Evolutionary conservation across 495 filamentous ascomycete species (phyloP).

Genomic region (Annulohypoxylon bovei): DNA sequence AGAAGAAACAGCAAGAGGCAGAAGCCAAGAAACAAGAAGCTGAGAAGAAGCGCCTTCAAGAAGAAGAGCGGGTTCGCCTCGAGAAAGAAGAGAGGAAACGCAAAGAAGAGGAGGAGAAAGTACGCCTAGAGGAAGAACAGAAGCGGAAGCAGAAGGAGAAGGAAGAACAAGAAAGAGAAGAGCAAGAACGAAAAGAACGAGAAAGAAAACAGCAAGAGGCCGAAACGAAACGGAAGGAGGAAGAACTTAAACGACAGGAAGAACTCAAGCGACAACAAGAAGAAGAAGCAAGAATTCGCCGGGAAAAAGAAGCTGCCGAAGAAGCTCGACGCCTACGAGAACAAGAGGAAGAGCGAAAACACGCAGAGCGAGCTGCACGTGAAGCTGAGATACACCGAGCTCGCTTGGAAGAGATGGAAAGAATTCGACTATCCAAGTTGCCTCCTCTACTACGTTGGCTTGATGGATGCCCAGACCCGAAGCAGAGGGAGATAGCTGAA

Average conservation of each 20-base stretch:
- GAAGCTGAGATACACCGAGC: slow-evolving; percentile 63
- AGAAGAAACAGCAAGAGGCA: slow-evolving; percentile 37
- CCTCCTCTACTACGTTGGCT: slow-evolving; percentile 65
- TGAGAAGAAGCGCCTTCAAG: slow-evolving; percentile 50
- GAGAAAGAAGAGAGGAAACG: slow-evolving; percentile 53
- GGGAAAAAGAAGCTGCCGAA: slow-evolving; percentile 57
- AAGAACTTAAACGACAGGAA: slow-evolving; percentile 48
- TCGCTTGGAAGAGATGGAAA: slow-evolving; percentile 57
- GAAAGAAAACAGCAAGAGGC: slow-evolving; percentile 41
- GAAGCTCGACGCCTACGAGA: slow-evolving; percentile 56
- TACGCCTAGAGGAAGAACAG: slow-evolving; percentile 39
- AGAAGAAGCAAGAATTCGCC: slow-evolving; percentile 55
- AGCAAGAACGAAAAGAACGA: slow-evolving; percentile 39
- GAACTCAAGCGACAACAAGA: slow-evolving; percentile 47
- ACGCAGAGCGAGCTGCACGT: slow-evolving; percentile 63
- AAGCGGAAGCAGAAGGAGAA: slow-evolving; percentile 39
- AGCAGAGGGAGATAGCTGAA: slow-evolving; percentile 56
- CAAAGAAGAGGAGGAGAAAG: slow-evolving; percentile 48
- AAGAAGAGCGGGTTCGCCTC: slow-evolving; percentile 52
- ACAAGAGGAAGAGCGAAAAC: slow-evolving; percentile 58
- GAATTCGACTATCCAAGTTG: slow-evolving; percentile 59
- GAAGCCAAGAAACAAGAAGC: slow-evolving; percentile 44
- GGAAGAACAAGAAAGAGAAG: slow-evolving; percentile 42
- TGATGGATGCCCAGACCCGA: slow-evolving; percentile 58
- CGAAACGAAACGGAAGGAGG: slow-evolving; percentile 47